Conservation (phyloP, 345 rosid genomes). For the Salix udensis region DNA sequence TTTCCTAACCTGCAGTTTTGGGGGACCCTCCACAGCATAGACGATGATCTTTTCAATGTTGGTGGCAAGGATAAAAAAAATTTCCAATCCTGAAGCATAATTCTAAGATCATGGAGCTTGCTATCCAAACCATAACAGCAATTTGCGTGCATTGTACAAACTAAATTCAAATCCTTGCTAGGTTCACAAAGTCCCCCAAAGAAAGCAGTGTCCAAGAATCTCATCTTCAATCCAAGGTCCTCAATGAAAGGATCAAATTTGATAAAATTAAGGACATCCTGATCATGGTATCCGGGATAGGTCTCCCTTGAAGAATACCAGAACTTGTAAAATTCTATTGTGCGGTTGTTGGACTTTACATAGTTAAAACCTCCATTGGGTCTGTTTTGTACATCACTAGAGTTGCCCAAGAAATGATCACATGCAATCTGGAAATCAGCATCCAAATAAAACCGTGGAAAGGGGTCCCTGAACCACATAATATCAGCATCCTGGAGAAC, state of each 20-base stretch:
- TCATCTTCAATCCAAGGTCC: conserved; percentile 52
- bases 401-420: conserved; percentile 57
- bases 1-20: conserved; percentile 70
- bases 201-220: conserved; percentile 67
- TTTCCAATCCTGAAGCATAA: conserved; percentile 83
- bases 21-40: conserved; percentile 66
- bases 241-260: conserved; percentile 47
- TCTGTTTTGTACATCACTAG: conserved; percentile 43
- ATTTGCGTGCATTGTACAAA: conserved; percentile 88
- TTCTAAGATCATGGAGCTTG: conserved; percentile 70
- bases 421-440: conserved; percentile 86
- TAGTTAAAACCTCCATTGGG: conserved; percentile 76
- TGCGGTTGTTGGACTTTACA: conserved; percentile 68
- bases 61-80: conserved; percentile 53
- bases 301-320: conserved; percentile 63
- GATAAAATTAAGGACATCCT: conserved; percentile 68
- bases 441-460: conserved; percentile 55
- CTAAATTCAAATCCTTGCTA: conserved; percentile 64
- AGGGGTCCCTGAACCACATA: conserved; percentile 92
- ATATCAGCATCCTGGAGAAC: conserved; percentile 78
- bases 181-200: conserved; percentile 90
- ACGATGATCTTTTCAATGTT: conserved; percentile 36
- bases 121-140: conserved; percentile 73
- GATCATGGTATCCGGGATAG: conserved; percentile 66
- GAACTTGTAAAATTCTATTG: conserved; percentile 68